Evolutionary conservation across 108 stramenopile species (phyloP), one percentile per base, ranked within the genome.

Genomic region (Fistulifera solaris): DNA sequence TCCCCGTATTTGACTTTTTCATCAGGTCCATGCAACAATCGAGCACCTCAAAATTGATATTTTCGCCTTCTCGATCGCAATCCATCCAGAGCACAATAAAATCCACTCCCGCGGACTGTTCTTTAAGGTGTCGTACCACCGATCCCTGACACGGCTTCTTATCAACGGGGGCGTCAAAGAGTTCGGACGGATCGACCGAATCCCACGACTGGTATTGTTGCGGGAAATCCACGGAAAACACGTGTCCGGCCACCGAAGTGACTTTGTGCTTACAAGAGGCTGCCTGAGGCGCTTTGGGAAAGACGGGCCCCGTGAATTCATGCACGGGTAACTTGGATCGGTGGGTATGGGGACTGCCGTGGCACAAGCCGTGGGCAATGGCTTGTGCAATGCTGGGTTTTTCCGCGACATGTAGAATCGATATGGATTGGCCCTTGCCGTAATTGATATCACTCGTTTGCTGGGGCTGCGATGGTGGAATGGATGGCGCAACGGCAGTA

Each of bases 61-160:
- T 93, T 60, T 97, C 96, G 23, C 96, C 91, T 67, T 93, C 91
- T n/a, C 91, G 76, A 74, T 96, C 95, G 52, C 91, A 94, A 68
- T 96, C 95, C 85, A 96, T 81, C 89, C 91, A 96, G 8, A 96
- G 63, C 15, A 94, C 87, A 11, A 96, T 77, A 43, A 83, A 85
- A 58, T 92, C 75, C 0, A 59, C 68, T 1, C 84, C 86, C 39
- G 63, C 63, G 13, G 87, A 79, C 48, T 80, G 68, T 38, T 81
- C 71, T 51, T 84, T 75, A 61, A 96, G 64, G 70, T 92, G 92
- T 50, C 73, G 80, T n/a, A 90, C 77, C 10, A 93, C 73, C 43
- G 71, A 70, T 4, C 83, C 82, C 57, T 87, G 78, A 31, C 59
- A 72, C 4, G 88, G 75, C 42, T 88, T 89, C 38, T 76, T 80